phyloP scores from a whole-genome alignment of 139 green algal species.

The Pleodorina starrii region DNA sequence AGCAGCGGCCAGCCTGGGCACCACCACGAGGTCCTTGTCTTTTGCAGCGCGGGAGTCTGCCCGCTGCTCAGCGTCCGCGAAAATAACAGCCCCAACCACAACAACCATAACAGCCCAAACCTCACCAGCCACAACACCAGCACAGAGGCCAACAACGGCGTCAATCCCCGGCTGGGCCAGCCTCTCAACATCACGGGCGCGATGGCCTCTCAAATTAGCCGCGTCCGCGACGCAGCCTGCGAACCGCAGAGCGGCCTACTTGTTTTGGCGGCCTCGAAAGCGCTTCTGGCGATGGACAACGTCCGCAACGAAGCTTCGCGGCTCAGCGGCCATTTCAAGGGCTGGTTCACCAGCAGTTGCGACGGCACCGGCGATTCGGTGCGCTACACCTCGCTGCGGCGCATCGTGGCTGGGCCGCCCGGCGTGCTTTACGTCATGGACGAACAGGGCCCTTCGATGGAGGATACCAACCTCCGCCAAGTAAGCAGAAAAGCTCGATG shows the following conservation, averaged over 20 bases:
- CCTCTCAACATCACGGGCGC: not conserved
- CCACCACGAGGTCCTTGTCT: not conserved
- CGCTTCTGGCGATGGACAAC: not conserved
- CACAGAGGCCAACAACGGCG: not conserved
- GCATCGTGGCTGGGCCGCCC: not conserved
- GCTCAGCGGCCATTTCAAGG: not conserved
- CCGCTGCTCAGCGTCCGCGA: not conserved
- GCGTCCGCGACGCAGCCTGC: not conserved
- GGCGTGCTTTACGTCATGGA: not conserved
- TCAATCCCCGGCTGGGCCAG: not conserved
- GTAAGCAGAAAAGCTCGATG: too few relatives aligned
- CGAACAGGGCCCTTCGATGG: not conserved
- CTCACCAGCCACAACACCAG: too few relatives aligned
- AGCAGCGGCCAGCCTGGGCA: too few relatives aligned
- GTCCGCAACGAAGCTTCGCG: not conserved
- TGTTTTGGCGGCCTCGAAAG: not conserved
- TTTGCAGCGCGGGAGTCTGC: slow-evolving; percentile 2
- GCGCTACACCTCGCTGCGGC: not conserved
- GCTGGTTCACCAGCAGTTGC: not conserved
- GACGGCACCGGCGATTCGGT: not conserved
- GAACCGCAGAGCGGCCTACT: not conserved
- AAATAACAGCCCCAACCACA: too few relatives aligned
- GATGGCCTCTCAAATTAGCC: not conserved
- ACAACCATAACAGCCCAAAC: too few relatives aligned
- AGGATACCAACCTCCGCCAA: not conserved